These are phyloP conservation scores for Jasminum sambac DNA, from an alignment of 257 asterid species.

Conservation along the genomic window DNA sequence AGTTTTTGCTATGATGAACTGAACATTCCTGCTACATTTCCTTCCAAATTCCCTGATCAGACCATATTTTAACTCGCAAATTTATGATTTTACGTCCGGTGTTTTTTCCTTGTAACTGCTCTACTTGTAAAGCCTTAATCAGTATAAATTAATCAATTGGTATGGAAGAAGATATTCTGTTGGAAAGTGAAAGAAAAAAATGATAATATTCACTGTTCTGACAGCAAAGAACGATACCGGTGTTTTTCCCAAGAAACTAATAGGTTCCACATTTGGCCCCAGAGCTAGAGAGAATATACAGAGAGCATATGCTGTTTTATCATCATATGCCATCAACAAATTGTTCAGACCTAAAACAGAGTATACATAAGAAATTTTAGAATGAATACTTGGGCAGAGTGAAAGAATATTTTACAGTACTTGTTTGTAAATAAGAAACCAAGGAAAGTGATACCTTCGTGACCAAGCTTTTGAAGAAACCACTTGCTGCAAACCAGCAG, in stretches of 20 bases:
- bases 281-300: slow-evolving; percentile 88
- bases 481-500: slow-evolving; percentile 83
- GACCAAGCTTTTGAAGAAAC: slow-evolving; percentile 92
- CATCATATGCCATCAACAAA: slow-evolving; percentile 86
- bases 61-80: neutral
- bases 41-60: slow-evolving; percentile 5
- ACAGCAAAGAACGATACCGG: slow-evolving; percentile 45
- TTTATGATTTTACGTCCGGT: slow-evolving; percentile 1
- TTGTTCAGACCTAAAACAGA: slow-evolving; percentile 73
- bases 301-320: slow-evolving; percentile 93
- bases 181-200: slow-evolving; percentile 9
- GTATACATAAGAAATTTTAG: slow-evolving; percentile 15
- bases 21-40: neutral
- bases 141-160: neutral
- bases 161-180: neutral
- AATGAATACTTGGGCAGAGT: slow-evolving; percentile 10
- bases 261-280: slow-evolving; percentile 80
- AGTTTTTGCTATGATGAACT: neutral
- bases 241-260: slow-evolving; percentile 81
- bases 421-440: slow-evolving; percentile 8
- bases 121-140: neutral
- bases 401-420: slow-evolving; percentile 4
- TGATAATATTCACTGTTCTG: neutral
- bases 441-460: slow-evolving; percentile 60
- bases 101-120: neutral